Percentiles rank a stretch among this genome's conserved stretches.
phyloP scores from a whole-genome alignment of 2,329 filamentous ascomycete species.

The Ceratocystis cubensis region DNA sequence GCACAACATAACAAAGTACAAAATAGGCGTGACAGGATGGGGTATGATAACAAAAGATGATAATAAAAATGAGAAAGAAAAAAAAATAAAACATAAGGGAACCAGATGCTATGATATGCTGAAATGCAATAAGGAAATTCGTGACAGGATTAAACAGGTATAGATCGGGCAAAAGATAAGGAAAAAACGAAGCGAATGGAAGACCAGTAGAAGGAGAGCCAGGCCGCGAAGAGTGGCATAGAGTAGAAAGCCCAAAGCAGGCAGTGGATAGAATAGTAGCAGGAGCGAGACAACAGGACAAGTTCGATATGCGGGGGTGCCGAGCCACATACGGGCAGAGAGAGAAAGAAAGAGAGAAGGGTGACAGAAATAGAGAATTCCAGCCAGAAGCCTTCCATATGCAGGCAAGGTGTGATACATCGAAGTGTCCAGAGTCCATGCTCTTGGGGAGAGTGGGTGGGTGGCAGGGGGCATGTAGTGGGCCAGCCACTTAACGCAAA shows the following conservation, averaged over 20 bases:
- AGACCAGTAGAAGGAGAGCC: neutral
- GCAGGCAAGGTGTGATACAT: neutral
- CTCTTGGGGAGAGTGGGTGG: neutral
- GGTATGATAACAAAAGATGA: neutral
- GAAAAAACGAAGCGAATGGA: constrained; percentile 10
- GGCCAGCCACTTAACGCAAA: constrained; percentile 5
- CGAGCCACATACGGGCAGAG: neutral
- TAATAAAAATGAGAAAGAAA: constrained; percentile 1
- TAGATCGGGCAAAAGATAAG: constrained; percentile 2
- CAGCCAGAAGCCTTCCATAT: neutral
- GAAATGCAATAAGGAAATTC: constrained; percentile 4
- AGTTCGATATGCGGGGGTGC: neutral
- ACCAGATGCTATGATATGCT: constrained; percentile 12
- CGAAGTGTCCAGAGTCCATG: neutral
- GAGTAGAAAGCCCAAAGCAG: neutral
- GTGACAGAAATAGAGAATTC: neutral
- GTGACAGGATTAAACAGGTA: constrained; percentile 13
- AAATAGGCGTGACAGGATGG: constrained; percentile 11
- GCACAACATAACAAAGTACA: constrained; percentile 7
- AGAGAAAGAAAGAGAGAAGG: neutral
- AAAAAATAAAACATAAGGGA: neutral
- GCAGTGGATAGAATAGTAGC: neutral
- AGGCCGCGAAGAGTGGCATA: constrained; percentile 7
- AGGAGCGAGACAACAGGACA: neutral
- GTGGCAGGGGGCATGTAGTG: neutral